Evolutionary conservation across 192 early-diverging fungal species (phyloP).

Genomic region (Linnemannia elongata): DNA sequence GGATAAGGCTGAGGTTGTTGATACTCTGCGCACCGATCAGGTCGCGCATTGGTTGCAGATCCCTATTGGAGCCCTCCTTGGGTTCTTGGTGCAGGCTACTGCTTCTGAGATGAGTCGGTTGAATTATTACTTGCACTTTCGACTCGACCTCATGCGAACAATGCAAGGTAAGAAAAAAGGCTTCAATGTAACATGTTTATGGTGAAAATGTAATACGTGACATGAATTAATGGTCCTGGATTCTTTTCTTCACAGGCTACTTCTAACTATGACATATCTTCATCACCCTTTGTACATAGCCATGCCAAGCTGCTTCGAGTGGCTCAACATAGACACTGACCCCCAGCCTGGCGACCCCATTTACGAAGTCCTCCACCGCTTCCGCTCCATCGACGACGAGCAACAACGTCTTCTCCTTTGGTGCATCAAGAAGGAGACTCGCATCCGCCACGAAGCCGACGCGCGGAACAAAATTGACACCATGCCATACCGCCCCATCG

Average conservation of each 20-base stretch:
- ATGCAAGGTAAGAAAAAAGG: background rate
- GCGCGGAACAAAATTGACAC: background rate
- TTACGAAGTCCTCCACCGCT: slow-evolving; percentile 11
- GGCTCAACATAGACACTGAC: background rate
- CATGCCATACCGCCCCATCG: background rate
- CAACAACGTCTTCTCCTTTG: slow-evolving; percentile 9
- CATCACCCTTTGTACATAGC: slow-evolving; percentile 3
- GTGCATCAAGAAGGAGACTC: background rate
- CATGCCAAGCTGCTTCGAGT: slow-evolving; percentile 14
- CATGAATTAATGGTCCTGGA: background rate
- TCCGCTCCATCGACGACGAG: slow-evolving; percentile 16
- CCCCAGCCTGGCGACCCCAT: background rate
- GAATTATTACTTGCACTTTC: slow-evolving; percentile 23
- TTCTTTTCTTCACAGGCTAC: background rate
- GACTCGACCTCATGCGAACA: slow-evolving; percentile 7
- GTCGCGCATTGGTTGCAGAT: slow-evolving; percentile 39
- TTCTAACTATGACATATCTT: background rate
- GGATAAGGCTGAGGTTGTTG: background rate
- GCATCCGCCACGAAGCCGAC: background rate
- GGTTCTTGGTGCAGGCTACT: slow-evolving; percentile 12
- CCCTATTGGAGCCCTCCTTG: slow-evolving; percentile 14
- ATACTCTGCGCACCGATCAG: slow-evolving; percentile 19
- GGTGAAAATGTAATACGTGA: background rate
- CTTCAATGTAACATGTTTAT: background rate
- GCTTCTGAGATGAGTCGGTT: background rate